A percentile compares a stretch with the other conserved stretches of the same genome.
Conservation (phyloP, 1,139 yeast genomes). For the Kodamaea sp. region DNA sequence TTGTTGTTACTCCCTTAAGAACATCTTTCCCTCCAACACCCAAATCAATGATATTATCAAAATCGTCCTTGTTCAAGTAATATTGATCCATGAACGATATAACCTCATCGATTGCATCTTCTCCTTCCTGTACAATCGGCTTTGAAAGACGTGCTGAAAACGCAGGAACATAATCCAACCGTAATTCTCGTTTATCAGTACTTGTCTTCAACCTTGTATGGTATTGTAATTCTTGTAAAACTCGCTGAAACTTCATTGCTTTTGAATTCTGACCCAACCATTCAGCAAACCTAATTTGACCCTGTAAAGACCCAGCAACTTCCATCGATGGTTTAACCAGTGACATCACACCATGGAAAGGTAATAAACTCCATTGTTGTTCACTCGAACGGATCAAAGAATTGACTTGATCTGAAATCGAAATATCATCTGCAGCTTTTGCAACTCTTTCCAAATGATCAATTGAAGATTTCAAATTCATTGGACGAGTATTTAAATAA, state of each 20-base stretch:
- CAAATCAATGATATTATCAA: slow-evolving; percentile 82
- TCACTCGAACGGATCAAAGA: slow-evolving; percentile 81
- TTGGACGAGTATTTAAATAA: slow-evolving; percentile 66
- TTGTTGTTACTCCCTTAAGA: slow-evolving; percentile 64
- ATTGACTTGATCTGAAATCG: slow-evolving; percentile 78
- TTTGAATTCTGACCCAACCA: slow-evolving; percentile 94
- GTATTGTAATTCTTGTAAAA: slow-evolving; percentile 83
- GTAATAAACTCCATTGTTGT: slow-evolving; percentile 94
- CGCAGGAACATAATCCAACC: slow-evolving; percentile 74
- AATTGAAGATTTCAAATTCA: slow-evolving; percentile 29
- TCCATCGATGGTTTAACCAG: slow-evolving; percentile 76
- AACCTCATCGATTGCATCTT: slow-evolving; percentile 62
- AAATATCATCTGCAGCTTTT: slow-evolving; percentile 80
- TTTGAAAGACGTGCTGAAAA: slow-evolving; percentile 51
- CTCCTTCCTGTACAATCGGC: slow-evolving; percentile 51
- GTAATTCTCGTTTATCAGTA: slow-evolving; percentile 69
- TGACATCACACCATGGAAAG: slow-evolving; percentile 86
- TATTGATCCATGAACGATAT: slow-evolving; percentile 76
- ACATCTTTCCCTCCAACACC: slow-evolving; percentile 59
- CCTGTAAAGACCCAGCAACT: slow-evolving; percentile 68
- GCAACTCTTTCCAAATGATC: slow-evolving; percentile 64
- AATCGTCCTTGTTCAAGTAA: slow-evolving; percentile 83
- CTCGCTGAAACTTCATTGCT: slow-evolving; percentile 68
- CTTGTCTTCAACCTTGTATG: slow-evolving; percentile 80
- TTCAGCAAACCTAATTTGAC: slow-evolving; percentile 73